Conservation (phyloP, 176 grass and related monocot genomes). For the Carex littledalei region DNA sequence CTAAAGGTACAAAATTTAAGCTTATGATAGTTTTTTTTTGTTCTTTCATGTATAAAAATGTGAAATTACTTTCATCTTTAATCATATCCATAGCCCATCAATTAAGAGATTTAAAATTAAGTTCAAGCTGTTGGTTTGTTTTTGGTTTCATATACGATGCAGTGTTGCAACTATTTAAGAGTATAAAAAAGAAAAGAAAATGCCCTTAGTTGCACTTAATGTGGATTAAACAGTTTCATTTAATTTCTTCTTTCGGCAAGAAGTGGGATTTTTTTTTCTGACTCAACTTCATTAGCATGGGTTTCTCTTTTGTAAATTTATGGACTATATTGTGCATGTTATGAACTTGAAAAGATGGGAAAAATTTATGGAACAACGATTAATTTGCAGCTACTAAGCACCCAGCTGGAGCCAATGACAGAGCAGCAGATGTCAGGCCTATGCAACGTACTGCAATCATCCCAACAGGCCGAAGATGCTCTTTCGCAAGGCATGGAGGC, state of each 20-base stretch:
- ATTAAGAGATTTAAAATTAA: neutral
- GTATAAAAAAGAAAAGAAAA: neutral
- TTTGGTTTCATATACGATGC: neutral
- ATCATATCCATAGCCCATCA: neutral
- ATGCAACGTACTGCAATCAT: conserved; percentile 83
- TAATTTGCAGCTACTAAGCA: conserved; percentile 73
- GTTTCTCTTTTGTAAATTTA: neutral
- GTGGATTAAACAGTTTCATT: neutral
- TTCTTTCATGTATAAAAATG: neutral
- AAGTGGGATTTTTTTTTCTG: neutral
- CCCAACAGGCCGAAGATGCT: conserved; percentile 91
- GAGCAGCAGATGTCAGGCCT: conserved; percentile 86
- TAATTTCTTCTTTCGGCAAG: neutral
- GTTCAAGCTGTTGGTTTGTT: neutral
- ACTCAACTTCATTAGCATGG: neutral
- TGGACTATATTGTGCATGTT: neutral
- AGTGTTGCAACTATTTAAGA: neutral
- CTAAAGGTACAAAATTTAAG: conserved; percentile 57
- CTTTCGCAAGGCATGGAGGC: conserved; percentile 99
- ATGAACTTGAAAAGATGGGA: neutral
- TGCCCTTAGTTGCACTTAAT: neutral
- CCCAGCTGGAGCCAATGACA: conserved; percentile 81
- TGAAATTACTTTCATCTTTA: neutral
- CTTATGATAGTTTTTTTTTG: neutral
- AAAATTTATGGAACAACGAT: conserved; percentile 13